Percentiles rank a stretch among this genome's conserved stretches.
Evolutionary conservation across 108 stramenopile genomes (phyloP).

Genomic region (Seminavis robusta): DNA sequence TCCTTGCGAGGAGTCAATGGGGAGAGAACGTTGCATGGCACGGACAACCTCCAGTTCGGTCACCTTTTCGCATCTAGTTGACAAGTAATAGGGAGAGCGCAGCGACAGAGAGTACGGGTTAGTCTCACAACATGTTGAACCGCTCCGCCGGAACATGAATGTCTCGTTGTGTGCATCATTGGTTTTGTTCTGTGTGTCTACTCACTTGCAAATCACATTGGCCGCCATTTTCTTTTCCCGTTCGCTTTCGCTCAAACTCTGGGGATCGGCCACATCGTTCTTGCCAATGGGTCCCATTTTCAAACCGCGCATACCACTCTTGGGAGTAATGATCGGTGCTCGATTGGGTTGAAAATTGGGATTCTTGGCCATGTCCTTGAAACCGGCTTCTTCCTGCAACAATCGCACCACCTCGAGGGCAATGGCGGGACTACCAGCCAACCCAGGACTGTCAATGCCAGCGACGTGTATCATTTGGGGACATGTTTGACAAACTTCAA

Average conservation of each 20-base stretch:
- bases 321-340: constrained; percentile 76
- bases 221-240: constrained; percentile 57
- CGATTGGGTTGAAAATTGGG: constrained; percentile 65
- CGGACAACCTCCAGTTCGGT: constrained; percentile 75
- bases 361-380: constrained; percentile 39
- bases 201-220: constrained; percentile 77
- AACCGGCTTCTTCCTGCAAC: constrained; percentile 55
- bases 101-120: too few species aligned
- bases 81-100: too few species aligned
- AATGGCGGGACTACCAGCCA: constrained; percentile 79
- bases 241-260: constrained; percentile 43
- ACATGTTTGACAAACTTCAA: constrained; percentile 56
- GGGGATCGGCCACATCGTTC: too few species aligned
- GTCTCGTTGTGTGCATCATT: too few species aligned
- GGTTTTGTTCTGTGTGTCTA: too few species aligned
- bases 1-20: constrained; percentile 71
- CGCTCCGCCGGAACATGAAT: too few species aligned
- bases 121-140: too few species aligned
- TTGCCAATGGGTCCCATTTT: constrained; percentile 69
- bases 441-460: constrained; percentile 75
- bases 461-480: constrained; percentile 71
- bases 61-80: constrained; percentile 83
- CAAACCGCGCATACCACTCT: constrained; percentile 56
- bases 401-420: constrained; percentile 66
- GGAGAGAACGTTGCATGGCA: constrained; percentile 62